Conservation (phyloP, 805 yeast species). For the Nakazawaea ernobii region DNA sequence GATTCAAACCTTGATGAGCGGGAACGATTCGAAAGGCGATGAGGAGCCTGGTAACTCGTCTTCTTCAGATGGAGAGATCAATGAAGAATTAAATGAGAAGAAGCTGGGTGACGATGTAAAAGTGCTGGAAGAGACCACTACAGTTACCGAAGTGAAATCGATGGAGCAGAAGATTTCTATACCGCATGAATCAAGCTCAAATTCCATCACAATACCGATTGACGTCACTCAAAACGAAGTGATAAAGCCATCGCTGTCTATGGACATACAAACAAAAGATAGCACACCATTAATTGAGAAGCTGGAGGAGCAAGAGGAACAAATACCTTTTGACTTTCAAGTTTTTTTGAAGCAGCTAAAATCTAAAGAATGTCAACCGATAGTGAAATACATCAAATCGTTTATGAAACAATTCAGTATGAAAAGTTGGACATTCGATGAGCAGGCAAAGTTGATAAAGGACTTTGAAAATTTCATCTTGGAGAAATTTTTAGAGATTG, state of each 20-base stretch:
- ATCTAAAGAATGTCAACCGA: conserved; percentile 77
- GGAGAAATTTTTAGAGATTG: conserved; percentile 31
- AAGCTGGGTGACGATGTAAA: not conserved
- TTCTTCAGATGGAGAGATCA: conserved; percentile 4
- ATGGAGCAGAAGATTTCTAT: not conserved
- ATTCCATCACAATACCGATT: not conserved
- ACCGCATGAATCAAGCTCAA: not conserved
- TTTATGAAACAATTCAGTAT: conserved; percentile 73
- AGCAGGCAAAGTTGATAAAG: conserved; percentile 67
- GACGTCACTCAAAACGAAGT: not conserved
- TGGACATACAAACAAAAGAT: not conserved
- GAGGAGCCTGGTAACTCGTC: not conserved
- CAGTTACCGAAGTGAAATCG: not conserved
- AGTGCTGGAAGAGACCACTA: not conserved
- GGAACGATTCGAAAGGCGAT: not conserved
- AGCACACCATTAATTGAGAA: not conserved
- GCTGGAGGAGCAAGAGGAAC: not conserved
- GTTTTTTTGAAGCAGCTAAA: conserved; percentile 67
- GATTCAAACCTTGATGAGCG: not conserved
- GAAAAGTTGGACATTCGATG: conserved; percentile 65
- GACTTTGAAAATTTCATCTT: conserved; percentile 76
- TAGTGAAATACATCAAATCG: conserved; percentile 79
- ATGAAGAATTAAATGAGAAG: not conserved
- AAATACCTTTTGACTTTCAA: conserved; percentile 71
- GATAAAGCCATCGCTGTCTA: not conserved